Conservation (phyloP, 495 filamentous ascomycete genomes). For the Sporormia fimetaria region DNA sequence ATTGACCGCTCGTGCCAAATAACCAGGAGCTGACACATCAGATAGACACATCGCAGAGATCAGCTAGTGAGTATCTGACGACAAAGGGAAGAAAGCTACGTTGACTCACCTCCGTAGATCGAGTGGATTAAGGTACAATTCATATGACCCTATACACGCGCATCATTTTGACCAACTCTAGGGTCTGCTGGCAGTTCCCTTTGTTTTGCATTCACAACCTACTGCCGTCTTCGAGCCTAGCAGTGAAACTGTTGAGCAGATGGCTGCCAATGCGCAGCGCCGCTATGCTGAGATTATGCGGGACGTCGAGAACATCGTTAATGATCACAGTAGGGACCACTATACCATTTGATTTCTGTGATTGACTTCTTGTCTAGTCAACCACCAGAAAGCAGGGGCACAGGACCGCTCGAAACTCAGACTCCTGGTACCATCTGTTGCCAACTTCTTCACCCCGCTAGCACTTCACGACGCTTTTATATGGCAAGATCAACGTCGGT, state of each 20-base stretch:
- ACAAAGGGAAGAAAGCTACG: background rate
- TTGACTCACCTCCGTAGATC: constrained; percentile 35
- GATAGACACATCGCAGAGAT: constrained; percentile 67
- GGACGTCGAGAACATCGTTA: constrained; percentile 83
- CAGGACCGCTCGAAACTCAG: constrained; percentile 77
- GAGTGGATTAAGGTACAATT: constrained; percentile 55
- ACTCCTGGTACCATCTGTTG: constrained; percentile 79
- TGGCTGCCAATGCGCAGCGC: constrained; percentile 56
- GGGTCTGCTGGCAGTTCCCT: constrained; percentile 87
- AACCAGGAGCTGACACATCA: constrained; percentile 3
- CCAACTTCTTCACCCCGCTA: constrained; percentile 81
- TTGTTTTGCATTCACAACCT: constrained; percentile 92
- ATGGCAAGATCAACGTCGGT: constrained; percentile 72
- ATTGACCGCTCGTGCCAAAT: background rate
- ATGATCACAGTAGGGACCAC: constrained; percentile 74
- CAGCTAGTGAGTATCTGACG: constrained; percentile 52
- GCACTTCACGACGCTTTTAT: constrained; percentile 80
- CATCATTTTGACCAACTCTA: constrained; percentile 32
- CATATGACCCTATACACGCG: background rate
- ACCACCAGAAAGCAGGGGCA: constrained; percentile 50
- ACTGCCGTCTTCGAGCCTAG: constrained; percentile 62
- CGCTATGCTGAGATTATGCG: constrained; percentile 92
- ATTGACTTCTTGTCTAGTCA: constrained; percentile 38
- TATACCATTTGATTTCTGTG: too few species aligned
- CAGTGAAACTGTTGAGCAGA: constrained; percentile 47